phyloP scores from a whole-genome alignment of 2,329 filamentous ascomycete species.

The Cadophora sp. region DNA sequence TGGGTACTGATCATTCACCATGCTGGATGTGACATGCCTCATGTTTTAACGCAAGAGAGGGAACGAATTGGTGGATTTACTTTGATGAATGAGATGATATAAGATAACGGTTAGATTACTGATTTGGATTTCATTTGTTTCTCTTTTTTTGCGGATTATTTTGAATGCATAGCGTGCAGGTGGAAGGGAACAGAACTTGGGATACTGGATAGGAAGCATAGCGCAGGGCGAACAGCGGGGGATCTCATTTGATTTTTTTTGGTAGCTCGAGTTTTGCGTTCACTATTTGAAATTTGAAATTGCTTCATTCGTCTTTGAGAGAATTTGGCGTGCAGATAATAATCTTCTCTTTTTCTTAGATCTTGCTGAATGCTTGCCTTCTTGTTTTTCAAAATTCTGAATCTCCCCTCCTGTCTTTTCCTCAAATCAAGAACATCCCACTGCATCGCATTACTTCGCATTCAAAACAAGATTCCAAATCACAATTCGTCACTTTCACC shows the following conservation, averaged over 20 bases:
- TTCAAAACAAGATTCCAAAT: neutral
- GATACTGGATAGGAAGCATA: neutral
- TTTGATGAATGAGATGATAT: neutral
- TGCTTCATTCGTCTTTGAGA: neutral
- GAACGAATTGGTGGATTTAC: neutral
- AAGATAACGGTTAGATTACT: neutral
- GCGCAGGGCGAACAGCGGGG: conserved; percentile 5
- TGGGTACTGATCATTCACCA: conserved; percentile 51
- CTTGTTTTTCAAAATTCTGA: neutral
- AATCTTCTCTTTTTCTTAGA: neutral
- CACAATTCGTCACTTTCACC: neutral
- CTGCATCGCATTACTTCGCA: neutral
- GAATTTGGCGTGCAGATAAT: neutral
- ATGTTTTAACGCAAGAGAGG: neutral
- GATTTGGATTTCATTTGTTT: conserved; percentile 1
- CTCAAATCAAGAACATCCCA: neutral
- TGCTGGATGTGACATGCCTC: neutral
- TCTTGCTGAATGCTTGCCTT: neutral
- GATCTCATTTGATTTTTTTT: conserved; percentile 10
- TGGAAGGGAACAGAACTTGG: neutral
- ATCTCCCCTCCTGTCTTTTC: neutral
- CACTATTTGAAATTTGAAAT: neutral
- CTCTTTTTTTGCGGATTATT: neutral
- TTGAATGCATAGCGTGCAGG: conserved; percentile 22
- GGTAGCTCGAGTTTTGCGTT: neutral